phyloP scores from a whole-genome alignment of 164 flowering plant species.

The Vitis labrusca region DNA sequence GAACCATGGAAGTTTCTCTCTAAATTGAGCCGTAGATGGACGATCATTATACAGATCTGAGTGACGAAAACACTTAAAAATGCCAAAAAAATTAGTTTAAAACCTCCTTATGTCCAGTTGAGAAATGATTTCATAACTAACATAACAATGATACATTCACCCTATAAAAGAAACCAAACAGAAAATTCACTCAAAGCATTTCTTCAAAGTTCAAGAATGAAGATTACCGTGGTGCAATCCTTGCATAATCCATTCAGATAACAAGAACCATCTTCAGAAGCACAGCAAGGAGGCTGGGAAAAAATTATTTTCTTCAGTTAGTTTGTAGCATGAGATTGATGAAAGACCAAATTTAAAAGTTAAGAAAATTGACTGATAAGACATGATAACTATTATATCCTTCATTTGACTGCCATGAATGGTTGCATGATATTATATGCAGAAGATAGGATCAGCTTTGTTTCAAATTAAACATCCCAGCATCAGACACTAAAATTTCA shows the following conservation, averaged over 20 bases:
- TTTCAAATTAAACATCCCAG: no score
- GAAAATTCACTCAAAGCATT: background rate
- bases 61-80: constrained; percentile 83
- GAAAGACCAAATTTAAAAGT: background rate
- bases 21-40: constrained; percentile 83
- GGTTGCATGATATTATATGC: no score
- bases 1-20: constrained; percentile 97
- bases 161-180: background rate
- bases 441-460: no score
- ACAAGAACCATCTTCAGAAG: constrained; percentile 58
- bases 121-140: background rate
- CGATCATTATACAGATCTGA: constrained; percentile 78
- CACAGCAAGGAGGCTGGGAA: constrained; percentile 92
- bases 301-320: background rate
- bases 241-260: constrained; percentile 63
- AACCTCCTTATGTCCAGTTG: background rate
- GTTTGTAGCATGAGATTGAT: background rate
- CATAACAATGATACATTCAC: background rate
- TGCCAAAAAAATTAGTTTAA: constrained; percentile 5
- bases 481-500: no score
- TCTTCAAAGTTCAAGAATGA: background rate
- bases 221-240: constrained; percentile 94
- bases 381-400: background rate
- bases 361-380: no score
- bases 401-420: no score